Evolutionary conservation across 306 rosid genomes (phyloP), one percentile per base, ranked within the genome.

Genomic region (Vicia villosa): DNA sequence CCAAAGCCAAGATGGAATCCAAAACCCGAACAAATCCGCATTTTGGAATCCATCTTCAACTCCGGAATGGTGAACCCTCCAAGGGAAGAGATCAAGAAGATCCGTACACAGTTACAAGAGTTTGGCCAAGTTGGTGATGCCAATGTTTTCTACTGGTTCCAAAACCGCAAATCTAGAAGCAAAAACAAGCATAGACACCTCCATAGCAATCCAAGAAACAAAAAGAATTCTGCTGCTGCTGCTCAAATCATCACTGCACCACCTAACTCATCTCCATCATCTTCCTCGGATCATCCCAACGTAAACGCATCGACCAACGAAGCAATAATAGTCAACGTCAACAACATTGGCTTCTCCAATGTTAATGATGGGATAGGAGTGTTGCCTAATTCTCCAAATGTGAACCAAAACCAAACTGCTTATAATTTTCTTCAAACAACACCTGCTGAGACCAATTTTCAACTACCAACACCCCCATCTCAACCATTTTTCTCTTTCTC

Each of bases 121-220:
- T 94, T 84, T 69, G 98, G 98, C 2, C 95, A 87, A 77, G 95
- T 94, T 0, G 97, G 98, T 16, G 98, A 90, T 62, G 97, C 98
- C 46, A 94, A 88, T 47, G 98, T 94, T n/a, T 90, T 94, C 70
- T 94, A 94, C 67, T 94, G 98, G 98, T 94, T 94, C 77, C 98
- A 94, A 76, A 94, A 94, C 83, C 78, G 96, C 1, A 94, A 94
- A 70, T 88, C 98, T 4, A 76, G 97, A 55, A 88, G 91, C 88
- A 94, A 94, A 45, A 84, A 86, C 83, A 94, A 90, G 47, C 88
- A 88, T 82, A 94, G 86, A 69, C 95, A 90, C 81, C 73, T 89
- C 79, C 15, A 65, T 79, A 88, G 77, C 63, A 84, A 11, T 4
- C 73, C 46, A 75, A 74, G 10, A n/a, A 69, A 32, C 54, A 43